These are phyloP conservation scores for Hirsutella rhossiliensis DNA, from an alignment of 2,329 filamentous ascomycete species.

Conservation along the genomic window DNA sequence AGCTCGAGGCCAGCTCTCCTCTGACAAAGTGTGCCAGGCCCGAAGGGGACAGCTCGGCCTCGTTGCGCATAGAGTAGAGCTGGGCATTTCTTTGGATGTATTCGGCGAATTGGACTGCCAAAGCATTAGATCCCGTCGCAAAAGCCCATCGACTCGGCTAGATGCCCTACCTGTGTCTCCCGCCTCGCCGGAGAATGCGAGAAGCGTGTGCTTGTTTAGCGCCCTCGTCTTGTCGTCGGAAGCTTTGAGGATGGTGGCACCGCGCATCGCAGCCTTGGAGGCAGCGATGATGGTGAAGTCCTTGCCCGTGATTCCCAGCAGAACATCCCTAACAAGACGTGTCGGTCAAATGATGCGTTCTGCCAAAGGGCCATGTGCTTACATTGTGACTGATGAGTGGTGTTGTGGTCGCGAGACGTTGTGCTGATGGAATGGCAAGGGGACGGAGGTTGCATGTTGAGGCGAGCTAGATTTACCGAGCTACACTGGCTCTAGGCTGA, in stretches of 20 bases:
- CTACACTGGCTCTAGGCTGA: slow-evolving; percentile 17
- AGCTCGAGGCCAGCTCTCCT: slow-evolving; percentile 78
- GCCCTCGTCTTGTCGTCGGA: slow-evolving; percentile 91
- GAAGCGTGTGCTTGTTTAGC: slow-evolving; percentile 86
- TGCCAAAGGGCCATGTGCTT: background rate
- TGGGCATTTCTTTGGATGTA: slow-evolving; percentile 98
- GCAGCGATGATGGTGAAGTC: slow-evolving; percentile 97
- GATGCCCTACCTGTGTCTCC: slow-evolving; percentile 69
- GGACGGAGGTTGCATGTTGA: background rate
- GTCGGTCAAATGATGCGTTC: background rate
- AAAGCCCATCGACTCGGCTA: background rate
- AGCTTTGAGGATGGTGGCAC: slow-evolving; percentile 88
- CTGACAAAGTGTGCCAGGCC: slow-evolving; percentile 90
- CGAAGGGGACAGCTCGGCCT: slow-evolving; percentile 78
- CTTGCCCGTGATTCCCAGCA: slow-evolving; percentile 96
- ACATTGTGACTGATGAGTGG: background rate
- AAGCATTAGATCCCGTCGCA: slow-evolving; percentile 9
- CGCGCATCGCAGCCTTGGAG: slow-evolving; percentile 97
- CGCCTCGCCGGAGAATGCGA: slow-evolving; percentile 92
- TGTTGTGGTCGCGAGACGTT: background rate
- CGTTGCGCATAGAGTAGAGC: slow-evolving; percentile 97
- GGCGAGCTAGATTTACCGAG: background rate
- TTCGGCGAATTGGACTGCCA: slow-evolving; percentile 93
- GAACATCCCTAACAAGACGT: slow-evolving; percentile 66
- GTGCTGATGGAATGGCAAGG: background rate